Conservation (phyloP, 257 asterid genomes). For the Solanum medicagineum region DNA sequence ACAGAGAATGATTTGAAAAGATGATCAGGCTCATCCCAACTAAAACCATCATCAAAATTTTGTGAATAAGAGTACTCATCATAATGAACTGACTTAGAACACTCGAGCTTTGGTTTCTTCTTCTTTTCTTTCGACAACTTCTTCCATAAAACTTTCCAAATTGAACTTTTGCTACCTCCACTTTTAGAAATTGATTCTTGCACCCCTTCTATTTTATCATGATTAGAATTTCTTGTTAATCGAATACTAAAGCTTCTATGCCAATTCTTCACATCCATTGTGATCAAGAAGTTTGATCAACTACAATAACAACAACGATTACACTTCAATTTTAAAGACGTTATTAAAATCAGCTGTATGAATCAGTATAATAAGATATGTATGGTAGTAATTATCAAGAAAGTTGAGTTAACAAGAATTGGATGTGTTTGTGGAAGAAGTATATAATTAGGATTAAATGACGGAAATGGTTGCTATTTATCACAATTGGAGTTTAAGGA, state of each 20-base stretch:
- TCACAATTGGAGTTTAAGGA: background rate
- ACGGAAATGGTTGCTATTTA: background rate
- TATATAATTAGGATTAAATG: background rate
- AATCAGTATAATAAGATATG: background rate
- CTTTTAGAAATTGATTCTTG: background rate
- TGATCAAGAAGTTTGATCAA: background rate
- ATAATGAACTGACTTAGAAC: background rate
- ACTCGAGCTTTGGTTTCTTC: background rate
- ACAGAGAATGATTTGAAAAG: slow-evolving; percentile 13
- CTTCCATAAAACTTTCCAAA: slow-evolving; percentile 14
- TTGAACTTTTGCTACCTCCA: background rate
- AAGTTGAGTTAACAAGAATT: background rate
- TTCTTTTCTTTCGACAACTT: slow-evolving; percentile 1
- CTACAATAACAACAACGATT: background rate
- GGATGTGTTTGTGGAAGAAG: background rate
- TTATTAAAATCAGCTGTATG: background rate
- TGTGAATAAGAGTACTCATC: slow-evolving; percentile 1
- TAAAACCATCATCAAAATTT: slow-evolving; percentile 11
- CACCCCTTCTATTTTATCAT: background rate
- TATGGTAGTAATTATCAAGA: background rate
- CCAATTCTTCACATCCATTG: slow-evolving; percentile 10
- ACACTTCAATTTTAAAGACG: background rate
- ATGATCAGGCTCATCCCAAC: slow-evolving; percentile 2
- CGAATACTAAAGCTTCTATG: background rate
- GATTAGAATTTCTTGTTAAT: background rate